A percentile compares a stretch with the other conserved stretches of the same genome.
Evolutionary conservation across 352 stramenopile genomes (phyloP).

Genomic region (Aphanomyces invadans): DNA sequence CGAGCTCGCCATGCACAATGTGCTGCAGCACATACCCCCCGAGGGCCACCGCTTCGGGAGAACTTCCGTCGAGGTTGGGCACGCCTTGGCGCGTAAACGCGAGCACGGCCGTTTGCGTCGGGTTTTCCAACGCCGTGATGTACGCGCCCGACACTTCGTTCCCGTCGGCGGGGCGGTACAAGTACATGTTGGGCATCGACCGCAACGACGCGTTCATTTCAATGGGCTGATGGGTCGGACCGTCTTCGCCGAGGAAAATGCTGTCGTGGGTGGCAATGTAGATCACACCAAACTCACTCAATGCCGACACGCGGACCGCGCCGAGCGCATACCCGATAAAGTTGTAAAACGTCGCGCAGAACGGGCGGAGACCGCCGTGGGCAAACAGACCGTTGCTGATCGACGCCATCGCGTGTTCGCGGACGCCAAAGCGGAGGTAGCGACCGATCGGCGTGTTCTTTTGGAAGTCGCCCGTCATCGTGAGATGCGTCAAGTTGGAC

Average conservation of each 20-base stretch:
- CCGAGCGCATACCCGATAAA: conserved; percentile 98
- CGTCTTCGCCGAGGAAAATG: conserved; percentile 99
- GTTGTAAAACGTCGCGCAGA: conserved; percentile 99
- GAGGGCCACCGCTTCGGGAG: conserved; percentile 85
- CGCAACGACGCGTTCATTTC: conserved; percentile 96
- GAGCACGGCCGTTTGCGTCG: conserved; percentile 90
- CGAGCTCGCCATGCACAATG: conserved; percentile 69
- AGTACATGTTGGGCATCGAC: conserved; percentile 97
- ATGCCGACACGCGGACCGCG: conserved; percentile 90
- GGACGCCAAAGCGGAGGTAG: conserved; percentile 98
- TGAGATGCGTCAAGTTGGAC: conserved; percentile 95
- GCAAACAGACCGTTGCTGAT: conserved; percentile 98
- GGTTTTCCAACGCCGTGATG: conserved; percentile 75
- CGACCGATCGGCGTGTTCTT: conserved; percentile 92
- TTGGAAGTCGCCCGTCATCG: conserved; percentile 96
- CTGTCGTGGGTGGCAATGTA: conserved; percentile 99
- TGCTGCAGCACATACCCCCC: conserved; percentile 80
- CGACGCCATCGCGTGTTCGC: conserved; percentile 98
- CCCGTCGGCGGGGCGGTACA: conserved; percentile 95
- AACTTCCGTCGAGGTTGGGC: conserved; percentile 85
- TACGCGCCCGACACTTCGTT: conserved; percentile 98
- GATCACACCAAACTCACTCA: conserved; percentile 94
- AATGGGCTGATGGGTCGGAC: conserved; percentile 98
- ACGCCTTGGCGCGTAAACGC: conserved; percentile 84
- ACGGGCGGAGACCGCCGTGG: conserved; percentile 94